phyloP scores from a whole-genome alignment of 148 eudicot genomes.

The Diospyros kaki region DNA sequence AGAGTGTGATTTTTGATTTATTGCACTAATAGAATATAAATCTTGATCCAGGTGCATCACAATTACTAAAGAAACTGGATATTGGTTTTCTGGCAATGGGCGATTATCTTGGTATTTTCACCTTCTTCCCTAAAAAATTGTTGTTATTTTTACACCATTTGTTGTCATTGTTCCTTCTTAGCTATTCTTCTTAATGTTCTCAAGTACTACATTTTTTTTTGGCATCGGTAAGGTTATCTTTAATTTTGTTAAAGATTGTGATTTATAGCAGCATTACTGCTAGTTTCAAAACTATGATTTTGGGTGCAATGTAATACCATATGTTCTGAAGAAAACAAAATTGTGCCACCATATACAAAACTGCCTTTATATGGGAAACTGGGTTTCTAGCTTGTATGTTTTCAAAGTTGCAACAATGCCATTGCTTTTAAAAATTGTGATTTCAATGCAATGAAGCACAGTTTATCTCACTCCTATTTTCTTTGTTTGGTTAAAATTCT shows the following conservation, averaged over 20 bases:
- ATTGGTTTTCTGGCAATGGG: too few relatives aligned
- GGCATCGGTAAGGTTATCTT: neutral
- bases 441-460: too few relatives aligned
- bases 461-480: neutral
- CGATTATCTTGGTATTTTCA: conserved; percentile 26
- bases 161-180: neutral
- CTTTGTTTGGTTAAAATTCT: neutral
- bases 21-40: too few relatives aligned
- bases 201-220: neutral
- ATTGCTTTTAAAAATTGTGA: too few relatives aligned
- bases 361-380: neutral
- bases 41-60: too few relatives aligned
- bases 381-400: neutral
- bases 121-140: conserved; percentile 1
- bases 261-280: neutral
- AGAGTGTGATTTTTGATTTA: neutral
- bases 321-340: neutral
- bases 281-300: neutral
- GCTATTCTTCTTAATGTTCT: conserved; percentile 6
- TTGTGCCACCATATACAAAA: neutral
- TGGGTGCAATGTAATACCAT: neutral
- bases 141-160: neutral
- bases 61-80: too few relatives aligned
- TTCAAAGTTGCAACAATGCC: too few relatives aligned
- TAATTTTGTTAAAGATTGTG: neutral